phyloP scores from a whole-genome alignment of 2,329 filamentous ascomycete species.

The Aspergillus melleus region DNA sequence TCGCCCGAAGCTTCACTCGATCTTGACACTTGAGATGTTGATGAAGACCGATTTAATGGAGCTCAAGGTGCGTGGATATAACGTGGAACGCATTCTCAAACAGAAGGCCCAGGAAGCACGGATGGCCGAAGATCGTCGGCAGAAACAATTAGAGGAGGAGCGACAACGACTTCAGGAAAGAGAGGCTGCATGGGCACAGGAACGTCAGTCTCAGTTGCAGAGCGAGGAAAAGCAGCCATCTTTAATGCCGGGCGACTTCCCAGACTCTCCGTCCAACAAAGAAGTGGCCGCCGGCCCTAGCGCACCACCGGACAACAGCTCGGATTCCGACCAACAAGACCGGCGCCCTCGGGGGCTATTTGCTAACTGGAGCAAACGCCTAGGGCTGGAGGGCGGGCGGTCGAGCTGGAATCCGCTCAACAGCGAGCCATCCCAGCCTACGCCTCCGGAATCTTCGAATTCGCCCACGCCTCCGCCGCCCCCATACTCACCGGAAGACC shows the following conservation, averaged over 20 bases:
- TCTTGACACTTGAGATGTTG: constrained; percentile 87
- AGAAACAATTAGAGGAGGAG: constrained; percentile 70
- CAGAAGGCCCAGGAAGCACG: constrained; percentile 84
- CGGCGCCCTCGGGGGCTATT: constrained; percentile 61
- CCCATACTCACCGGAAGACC: constrained; percentile 40
- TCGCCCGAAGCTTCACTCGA: constrained; percentile 83
- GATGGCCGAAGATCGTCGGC: constrained; percentile 79
- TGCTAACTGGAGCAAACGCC: constrained; percentile 64
- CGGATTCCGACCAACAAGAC: constrained; percentile 34
- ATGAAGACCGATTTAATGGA: constrained; percentile 81
- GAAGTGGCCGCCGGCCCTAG: constrained; percentile 11
- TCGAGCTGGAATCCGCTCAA: constrained; percentile 21
- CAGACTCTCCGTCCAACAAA: constrained; percentile 61
- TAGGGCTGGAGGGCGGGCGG: constrained; percentile 62
- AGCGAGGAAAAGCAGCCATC: constrained; percentile 35
- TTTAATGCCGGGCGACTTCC: constrained; percentile 74
- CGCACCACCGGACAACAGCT: constrained; percentile 22
- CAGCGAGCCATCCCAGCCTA: constrained; percentile 25
- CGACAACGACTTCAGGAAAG: constrained; percentile 66
- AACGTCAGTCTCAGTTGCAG: constrained; percentile 30
- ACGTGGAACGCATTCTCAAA: constrained; percentile 89
- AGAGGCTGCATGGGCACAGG: constrained; percentile 50
- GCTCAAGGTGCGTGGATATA: constrained; percentile 85
- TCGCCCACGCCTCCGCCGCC: constrained; percentile 37
- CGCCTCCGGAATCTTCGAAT: constrained; percentile 22